phyloP scores from a whole-genome alignment of 176 grass and related monocot species.

The Oryza punctata region DNA sequence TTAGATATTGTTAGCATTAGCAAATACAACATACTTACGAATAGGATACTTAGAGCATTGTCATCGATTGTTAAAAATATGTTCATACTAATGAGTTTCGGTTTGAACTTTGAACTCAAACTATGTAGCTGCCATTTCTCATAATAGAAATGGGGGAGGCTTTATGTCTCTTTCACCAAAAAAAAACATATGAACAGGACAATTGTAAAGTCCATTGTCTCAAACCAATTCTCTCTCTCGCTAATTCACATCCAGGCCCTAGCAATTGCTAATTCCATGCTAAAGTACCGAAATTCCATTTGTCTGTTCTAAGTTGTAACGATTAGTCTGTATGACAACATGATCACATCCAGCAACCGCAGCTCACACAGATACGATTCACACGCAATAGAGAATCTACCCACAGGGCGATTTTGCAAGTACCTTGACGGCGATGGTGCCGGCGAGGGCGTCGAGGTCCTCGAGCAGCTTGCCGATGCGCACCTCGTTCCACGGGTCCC shows the following conservation, averaged over 20 bases:
- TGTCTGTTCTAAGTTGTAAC: too few species aligned
- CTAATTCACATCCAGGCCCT: not conserved
- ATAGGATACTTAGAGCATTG: not conserved
- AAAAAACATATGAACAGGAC: too few species aligned
- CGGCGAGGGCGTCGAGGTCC: conserved; percentile 95
- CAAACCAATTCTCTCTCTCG: not conserved
- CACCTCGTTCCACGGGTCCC: conserved; percentile 85
- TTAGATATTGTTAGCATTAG: not conserved
- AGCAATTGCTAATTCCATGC: not conserved
- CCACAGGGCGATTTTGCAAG: too few species aligned
- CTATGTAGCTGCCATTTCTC: too few species aligned
- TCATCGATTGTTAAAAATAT: not conserved
- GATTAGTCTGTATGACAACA: too few species aligned
- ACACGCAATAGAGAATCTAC: too few species aligned
- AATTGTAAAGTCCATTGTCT: too few species aligned
- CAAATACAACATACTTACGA: not conserved
- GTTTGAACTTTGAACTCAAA: too few species aligned
- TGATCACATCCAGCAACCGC: not conserved
- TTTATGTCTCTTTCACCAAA: too few species aligned
- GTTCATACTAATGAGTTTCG: too few species aligned
- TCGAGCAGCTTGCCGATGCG: conserved; percentile 93
- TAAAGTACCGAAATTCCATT: not conserved
- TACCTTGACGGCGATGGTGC: conserved; percentile 95
- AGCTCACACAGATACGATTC: not conserved
- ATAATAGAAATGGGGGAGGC: too few species aligned